Evolutionary conservation across 305 asterid species (phyloP), one percentile per base, ranked within the genome.

Genomic region (Vinca major): DNA sequence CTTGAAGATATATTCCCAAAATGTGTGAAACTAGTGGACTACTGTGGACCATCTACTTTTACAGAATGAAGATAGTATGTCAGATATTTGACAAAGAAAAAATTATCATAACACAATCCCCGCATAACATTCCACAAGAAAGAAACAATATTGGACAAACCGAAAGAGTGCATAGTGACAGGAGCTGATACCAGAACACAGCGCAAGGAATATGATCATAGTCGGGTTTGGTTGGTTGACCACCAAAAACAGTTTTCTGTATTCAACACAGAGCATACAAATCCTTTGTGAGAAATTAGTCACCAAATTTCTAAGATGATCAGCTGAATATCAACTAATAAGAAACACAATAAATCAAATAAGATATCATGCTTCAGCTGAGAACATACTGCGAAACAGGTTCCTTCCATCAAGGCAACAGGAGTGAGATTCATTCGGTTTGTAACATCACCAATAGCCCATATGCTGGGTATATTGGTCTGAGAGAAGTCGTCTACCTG

Each of bases 341-440:
- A 52, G 47, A 13, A 65, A 3, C 45, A 41, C 63, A n/a, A 47
- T 33, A 75, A 60, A 73, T 52, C 39, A 17, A 73, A 70, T 19
- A 54, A 52, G 67, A 43, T 56, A 56, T n/a, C 19, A 62, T 17
- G 56, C 12, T 69, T 66, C 50, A 44, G 43, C 40, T 45, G 19
- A 63, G 72, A 69, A 79, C 88, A 64, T 89, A 94, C 99, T 1
- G 96, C 95, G 74, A 94, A 91, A 70, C 78, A 83, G 76, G 88
- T 74, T 77, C 98, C 99, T 82, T 94, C 99, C 98, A 88, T 86
- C 71, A 94, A 88, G 82, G 99, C 99, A 78, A 94, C 96, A 53
- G 99, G 99, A 71, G 98, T 94, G 66, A 94, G 97, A 85, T 94
- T 94, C 85, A 94, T 84, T 52, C 97, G 85, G 78, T 94, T 84